phyloP scores from a whole-genome alignment of 2,329 filamentous ascomycete species.

The Diaporthe amygdali region DNA sequence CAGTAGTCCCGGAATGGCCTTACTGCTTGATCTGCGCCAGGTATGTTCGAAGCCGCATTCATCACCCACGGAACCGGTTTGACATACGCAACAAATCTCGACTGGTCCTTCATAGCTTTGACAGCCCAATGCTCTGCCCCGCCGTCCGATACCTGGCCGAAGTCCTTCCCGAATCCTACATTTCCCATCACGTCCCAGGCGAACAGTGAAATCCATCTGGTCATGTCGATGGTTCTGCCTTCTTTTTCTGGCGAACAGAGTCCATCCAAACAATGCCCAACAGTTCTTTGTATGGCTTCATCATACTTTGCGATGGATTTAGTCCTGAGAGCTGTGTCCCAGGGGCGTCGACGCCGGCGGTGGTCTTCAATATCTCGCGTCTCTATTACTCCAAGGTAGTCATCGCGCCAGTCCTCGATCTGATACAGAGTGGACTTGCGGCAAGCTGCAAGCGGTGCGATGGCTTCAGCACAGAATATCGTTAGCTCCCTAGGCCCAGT shows the following conservation, averaged over 20 bases:
- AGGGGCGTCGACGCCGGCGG: neutral
- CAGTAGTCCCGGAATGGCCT: neutral
- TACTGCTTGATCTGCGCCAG: neutral
- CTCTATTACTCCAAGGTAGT: neutral
- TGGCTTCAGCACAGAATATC: conserved; percentile 1
- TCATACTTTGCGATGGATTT: neutral
- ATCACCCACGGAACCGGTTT: neutral
- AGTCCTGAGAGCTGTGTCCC: neutral
- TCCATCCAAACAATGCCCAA: neutral
- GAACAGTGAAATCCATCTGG: neutral
- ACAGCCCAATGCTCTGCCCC: neutral
- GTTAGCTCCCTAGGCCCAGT: conserved; percentile 26
- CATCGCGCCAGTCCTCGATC: neutral
- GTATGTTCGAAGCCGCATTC: neutral
- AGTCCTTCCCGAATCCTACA: neutral
- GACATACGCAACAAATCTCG: neutral
- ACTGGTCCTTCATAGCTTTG: neutral
- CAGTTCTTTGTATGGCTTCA: neutral
- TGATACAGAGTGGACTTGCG: neutral
- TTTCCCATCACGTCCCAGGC: conserved; percentile 6
- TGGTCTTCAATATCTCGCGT: neutral
- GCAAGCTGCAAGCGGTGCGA: neutral
- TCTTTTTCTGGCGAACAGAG: neutral
- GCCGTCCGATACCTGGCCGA: neutral
- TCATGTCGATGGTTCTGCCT: neutral